phyloP scores from a whole-genome alignment of 805 yeast species.

The Candida koratica region DNA sequence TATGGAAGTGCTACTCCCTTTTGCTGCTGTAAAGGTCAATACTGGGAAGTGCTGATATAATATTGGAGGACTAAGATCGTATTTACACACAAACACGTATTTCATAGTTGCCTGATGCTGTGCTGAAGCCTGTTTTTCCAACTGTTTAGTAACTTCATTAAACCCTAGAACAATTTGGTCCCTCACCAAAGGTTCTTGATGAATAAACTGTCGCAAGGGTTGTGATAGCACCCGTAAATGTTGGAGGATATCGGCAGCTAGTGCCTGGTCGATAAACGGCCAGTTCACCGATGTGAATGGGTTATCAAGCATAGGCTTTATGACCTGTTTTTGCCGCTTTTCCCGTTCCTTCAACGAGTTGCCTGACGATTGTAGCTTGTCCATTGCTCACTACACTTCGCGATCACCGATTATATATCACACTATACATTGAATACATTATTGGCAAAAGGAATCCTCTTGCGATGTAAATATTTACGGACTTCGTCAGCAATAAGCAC shows the following conservation, averaged over 20 bases:
- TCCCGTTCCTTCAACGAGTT: slow-evolving; percentile 48
- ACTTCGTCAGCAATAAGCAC: slow-evolving; percentile 85
- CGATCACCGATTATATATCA: no score
- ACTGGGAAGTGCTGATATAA: slow-evolving; percentile 57
- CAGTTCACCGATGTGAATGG: slow-evolving; percentile 53
- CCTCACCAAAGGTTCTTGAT: slow-evolving; percentile 21
- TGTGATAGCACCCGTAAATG: slow-evolving; percentile 30
- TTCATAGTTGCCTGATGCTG: slow-evolving; percentile 16
- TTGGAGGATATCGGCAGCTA: slow-evolving; percentile 37
- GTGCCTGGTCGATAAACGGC: slow-evolving; percentile 39
- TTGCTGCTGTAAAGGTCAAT: slow-evolving; percentile 45
- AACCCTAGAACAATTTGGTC: slow-evolving; percentile 43
- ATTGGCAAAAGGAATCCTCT: slow-evolving; percentile 13
- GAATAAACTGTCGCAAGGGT: slow-evolving; percentile 27
- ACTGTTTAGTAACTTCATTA: slow-evolving; percentile 48
- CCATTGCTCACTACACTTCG: no score
- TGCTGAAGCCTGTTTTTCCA: slow-evolving; percentile 42
- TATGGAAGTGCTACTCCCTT: slow-evolving; percentile 28
- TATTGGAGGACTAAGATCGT: slow-evolving; percentile 49
- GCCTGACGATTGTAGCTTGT: slow-evolving; percentile 13
- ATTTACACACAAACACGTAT: slow-evolving; percentile 57
- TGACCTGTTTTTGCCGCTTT: slow-evolving; percentile 50
- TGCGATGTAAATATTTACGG: slow-evolving; percentile 48
- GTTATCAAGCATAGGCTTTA: slow-evolving; percentile 61
- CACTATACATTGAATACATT: slow-evolving; percentile 5